These are phyloP conservation scores for Lasiodiplodia citricola DNA, from an alignment of 2,329 filamentous ascomycete genomes.

Conservation along the genomic window DNA sequence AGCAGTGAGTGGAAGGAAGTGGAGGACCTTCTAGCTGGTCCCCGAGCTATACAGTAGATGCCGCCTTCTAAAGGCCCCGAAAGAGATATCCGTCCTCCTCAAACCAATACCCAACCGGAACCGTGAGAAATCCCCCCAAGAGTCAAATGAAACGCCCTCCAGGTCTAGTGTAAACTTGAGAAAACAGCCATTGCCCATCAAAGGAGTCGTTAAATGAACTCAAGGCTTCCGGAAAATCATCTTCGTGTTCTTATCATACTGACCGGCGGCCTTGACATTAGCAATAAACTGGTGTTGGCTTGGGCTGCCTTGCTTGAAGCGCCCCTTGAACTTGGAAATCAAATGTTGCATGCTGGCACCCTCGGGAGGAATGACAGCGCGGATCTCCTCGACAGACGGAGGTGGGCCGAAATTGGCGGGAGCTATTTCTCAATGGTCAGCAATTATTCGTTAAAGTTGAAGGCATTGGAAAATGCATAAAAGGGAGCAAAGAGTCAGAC, in stretches of 20 bases:
- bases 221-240: constrained; percentile 19
- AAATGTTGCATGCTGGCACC: constrained; percentile 51
- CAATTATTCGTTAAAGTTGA: neutral
- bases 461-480: neutral
- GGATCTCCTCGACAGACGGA: constrained; percentile 52
- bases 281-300: constrained; percentile 18
- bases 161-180: neutral
- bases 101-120: neutral
- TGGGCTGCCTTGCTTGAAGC: constrained; percentile 34
- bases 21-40: neutral
- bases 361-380: constrained; percentile 49
- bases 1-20: neutral
- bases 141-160: neutral
- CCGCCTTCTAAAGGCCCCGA: neutral
- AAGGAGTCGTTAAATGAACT: neutral
- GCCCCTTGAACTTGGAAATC: constrained; percentile 48
- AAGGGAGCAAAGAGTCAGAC: constrained; percentile 4
- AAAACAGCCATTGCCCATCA: neutral
- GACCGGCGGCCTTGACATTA: constrained; percentile 24
- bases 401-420: constrained; percentile 33
- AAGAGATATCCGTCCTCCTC: neutral
- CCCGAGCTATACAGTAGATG: neutral
- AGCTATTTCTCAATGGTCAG: constrained; percentile 4
- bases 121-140: neutral
- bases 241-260: constrained; percentile 20